phyloP scores from a whole-genome alignment of 1,284 basidiomycete genomes.

The Rhodofomes roseus region DNA sequence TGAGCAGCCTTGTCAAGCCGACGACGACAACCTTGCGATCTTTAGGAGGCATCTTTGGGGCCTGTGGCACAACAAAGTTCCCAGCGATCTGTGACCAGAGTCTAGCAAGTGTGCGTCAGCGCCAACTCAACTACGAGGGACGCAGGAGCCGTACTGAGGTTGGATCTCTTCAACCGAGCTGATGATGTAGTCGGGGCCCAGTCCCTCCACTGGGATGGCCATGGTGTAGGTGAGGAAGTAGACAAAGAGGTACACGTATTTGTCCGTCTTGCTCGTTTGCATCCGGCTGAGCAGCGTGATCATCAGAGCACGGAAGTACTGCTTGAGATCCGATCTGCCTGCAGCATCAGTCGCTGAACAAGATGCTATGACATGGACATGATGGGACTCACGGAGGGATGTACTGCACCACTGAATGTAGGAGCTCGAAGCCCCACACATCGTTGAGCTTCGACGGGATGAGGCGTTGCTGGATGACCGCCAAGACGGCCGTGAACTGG shows the following conservation, averaged over 20 bases:
- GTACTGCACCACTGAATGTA: slow-evolving; percentile 74
- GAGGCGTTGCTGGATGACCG: slow-evolving; percentile 87
- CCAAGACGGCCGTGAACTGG: slow-evolving; percentile 80
- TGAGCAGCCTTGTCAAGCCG: slow-evolving; percentile 81
- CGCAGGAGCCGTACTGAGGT: slow-evolving; percentile 55
- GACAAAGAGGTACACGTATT: slow-evolving; percentile 82
- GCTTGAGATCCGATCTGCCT: slow-evolving; percentile 59
- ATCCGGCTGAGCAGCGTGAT: slow-evolving; percentile 83
- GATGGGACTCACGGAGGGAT: slow-evolving; percentile 64
- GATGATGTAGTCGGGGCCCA: slow-evolving; percentile 79
- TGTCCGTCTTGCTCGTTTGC: slow-evolving; percentile 88
- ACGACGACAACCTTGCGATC: slow-evolving; percentile 84
- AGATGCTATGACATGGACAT: background rate
- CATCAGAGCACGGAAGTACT: slow-evolving; percentile 77
- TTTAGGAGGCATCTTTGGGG: slow-evolving; percentile 75
- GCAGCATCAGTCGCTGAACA: background rate
- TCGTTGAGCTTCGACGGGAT: slow-evolving; percentile 91
- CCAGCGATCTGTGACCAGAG: slow-evolving; percentile 83
- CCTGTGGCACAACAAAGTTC: slow-evolving; percentile 80
- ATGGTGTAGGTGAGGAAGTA: slow-evolving; percentile 76
- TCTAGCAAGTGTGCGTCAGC: slow-evolving; percentile 34
- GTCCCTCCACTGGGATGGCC: slow-evolving; percentile 71
- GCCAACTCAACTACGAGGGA: slow-evolving; percentile 4
- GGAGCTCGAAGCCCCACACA: slow-evolving; percentile 85
- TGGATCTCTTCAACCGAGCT: slow-evolving; percentile 82